Evolutionary conservation across 768 basidiomycete genomes (phyloP).

Genomic region (Stropharia rugosoannulata): DNA sequence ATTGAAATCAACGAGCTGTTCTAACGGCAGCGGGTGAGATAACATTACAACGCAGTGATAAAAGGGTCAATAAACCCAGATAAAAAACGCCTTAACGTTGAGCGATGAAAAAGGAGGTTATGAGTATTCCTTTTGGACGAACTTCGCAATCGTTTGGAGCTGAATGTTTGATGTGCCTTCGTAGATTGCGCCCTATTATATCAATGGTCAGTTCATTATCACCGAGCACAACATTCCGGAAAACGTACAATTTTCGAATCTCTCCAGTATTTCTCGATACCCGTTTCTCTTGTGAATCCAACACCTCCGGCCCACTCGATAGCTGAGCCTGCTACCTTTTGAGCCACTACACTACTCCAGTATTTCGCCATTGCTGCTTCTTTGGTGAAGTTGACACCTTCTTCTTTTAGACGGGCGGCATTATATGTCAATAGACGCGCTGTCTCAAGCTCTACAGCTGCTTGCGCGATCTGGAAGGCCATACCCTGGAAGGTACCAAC

Average conservation of each 20-base stretch:
- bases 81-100: neutral
- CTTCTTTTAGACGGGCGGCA: slow-evolving; percentile 92
- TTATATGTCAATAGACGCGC: slow-evolving; percentile 95
- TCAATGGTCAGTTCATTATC: neutral
- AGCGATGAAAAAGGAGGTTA: slow-evolving; percentile 19
- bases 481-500: slow-evolving; percentile 96
- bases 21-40: too few relatives aligned
- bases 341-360: slow-evolving; percentile 86
- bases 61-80: neutral
- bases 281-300: slow-evolving; percentile 91
- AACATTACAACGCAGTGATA: too few relatives aligned
- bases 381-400: slow-evolving; percentile 81
- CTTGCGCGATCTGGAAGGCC: slow-evolving; percentile 91
- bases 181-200: slow-evolving; percentile 79
- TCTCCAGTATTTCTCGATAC: slow-evolving; percentile 95
- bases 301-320: slow-evolving; percentile 97
- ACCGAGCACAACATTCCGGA: neutral
- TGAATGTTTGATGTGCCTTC: slow-evolving; percentile 99
- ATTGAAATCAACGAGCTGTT: too few relatives aligned
- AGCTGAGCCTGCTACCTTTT: slow-evolving; percentile 81
- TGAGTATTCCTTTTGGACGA: slow-evolving; percentile 84
- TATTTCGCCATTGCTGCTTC: slow-evolving; percentile 99
- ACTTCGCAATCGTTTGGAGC: slow-evolving; percentile 92
- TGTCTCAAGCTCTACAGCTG: slow-evolving; percentile 86
- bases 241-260: slow-evolving; percentile 91